A percentile compares a stretch with the other conserved stretches of the same genome.
Evolutionary conservation across 805 yeast species (phyloP).

Genomic region (Schwanniomyces pseudopolymorphus): DNA sequence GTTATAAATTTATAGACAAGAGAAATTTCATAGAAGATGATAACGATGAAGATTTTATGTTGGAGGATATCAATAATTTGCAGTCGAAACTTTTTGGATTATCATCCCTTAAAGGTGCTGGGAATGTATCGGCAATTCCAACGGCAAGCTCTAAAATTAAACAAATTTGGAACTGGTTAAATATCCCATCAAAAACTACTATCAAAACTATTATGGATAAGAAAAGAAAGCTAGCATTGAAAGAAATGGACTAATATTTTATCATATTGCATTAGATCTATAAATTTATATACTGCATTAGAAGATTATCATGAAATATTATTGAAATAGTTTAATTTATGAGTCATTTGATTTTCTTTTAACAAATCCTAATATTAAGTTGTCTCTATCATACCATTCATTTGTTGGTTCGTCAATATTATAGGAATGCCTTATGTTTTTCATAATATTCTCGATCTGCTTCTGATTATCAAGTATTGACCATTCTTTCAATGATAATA

Average conservation of each 20-base stretch:
- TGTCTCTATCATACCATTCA: slow-evolving; percentile 35
- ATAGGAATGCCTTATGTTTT: slow-evolving; percentile 25
- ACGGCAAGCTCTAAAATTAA: slow-evolving; percentile 23
- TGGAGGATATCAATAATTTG: slow-evolving; percentile 31
- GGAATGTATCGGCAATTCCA: slow-evolving; percentile 31
- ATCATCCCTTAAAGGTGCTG: slow-evolving; percentile 42
- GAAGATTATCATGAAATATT: neutral
- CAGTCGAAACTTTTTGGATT: slow-evolving; percentile 39
- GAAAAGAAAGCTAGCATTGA: slow-evolving; percentile 41
- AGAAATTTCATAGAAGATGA: slow-evolving; percentile 22
- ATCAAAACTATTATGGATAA: slow-evolving; percentile 35
- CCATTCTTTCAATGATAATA: slow-evolving; percentile 77
- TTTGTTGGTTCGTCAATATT: slow-evolving; percentile 13
- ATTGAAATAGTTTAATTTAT: neutral
- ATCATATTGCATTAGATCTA: neutral
- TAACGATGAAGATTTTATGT: slow-evolving; percentile 17
- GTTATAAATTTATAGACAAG: slow-evolving; percentile 20
- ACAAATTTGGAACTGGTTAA: slow-evolving; percentile 24
- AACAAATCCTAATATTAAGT: slow-evolving; percentile 25
- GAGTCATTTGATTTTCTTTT: slow-evolving; percentile 8
- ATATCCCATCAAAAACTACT: slow-evolving; percentile 4
- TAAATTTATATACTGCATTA: neutral
- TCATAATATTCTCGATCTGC: slow-evolving; percentile 26
- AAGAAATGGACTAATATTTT: slow-evolving; percentile 28
- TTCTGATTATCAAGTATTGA: slow-evolving; percentile 21